Evolutionary conservation across 129 eudicot species (phyloP).

Genomic region (Glebionis coronaria): DNA sequence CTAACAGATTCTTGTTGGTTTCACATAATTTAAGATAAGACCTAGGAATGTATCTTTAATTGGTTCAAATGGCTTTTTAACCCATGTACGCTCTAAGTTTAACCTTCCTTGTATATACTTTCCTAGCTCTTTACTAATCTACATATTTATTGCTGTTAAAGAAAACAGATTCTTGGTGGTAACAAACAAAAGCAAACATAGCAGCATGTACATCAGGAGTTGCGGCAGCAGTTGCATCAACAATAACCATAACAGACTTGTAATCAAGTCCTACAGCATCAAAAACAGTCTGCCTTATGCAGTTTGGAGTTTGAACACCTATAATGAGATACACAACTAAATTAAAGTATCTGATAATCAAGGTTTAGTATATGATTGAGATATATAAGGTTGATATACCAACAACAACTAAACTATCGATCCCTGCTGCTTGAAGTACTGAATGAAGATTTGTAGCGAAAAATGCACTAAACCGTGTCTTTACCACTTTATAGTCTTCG

Average conservation of each 20-base stretch:
- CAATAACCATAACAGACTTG: constrained; percentile 35
- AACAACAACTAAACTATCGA: constrained; percentile 51
- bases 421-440: constrained; percentile 63
- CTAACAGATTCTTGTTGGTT: too few species aligned
- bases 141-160: too few species aligned
- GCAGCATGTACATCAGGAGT: constrained; percentile 40
- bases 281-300: constrained; percentile 47
- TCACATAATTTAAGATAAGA: too few species aligned
- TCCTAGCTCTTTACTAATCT: too few species aligned
- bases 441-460: constrained; percentile 79
- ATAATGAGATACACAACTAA: neutral
- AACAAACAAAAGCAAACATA: constrained; percentile 16
- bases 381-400: constrained; percentile 42
- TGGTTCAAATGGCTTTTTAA: too few species aligned
- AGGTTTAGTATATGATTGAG: neutral
- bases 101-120: too few species aligned
- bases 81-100: too few species aligned
- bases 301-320: constrained; percentile 89
- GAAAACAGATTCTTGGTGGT: neutral
- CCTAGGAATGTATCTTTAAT: too few species aligned
- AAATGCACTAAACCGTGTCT: constrained; percentile 92
- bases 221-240: constrained; percentile 49
- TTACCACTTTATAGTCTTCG: constrained; percentile 81
- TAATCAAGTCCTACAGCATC: constrained; percentile 39
- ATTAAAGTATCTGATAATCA: neutral